Base-by-base conservation (phyloP, 1,139 yeast genomes). In the Blastobotrys apis region DNA sequence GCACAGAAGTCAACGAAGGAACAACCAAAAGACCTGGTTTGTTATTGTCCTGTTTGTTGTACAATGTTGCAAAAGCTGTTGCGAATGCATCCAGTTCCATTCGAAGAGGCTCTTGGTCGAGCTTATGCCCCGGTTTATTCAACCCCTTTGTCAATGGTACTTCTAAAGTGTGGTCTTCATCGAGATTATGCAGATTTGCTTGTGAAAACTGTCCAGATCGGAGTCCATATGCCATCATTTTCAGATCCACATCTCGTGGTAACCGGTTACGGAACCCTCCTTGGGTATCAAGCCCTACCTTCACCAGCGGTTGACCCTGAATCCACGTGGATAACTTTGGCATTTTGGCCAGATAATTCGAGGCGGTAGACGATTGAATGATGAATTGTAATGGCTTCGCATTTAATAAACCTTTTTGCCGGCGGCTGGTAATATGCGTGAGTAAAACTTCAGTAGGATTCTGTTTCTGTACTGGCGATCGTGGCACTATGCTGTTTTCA, bases 391-490 rank as follows among this genome's bases (percentile, higher is more conserved):
- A 35, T 3, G 58, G 57, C 3, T 33, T n/a, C n/a, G n/a, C n/a
- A n/a, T n/a, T n/a, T n/a, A n/a, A n/a, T n/a, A n/a, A n/a, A n/a
- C n/a, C 8, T 6, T 30, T 9, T 9, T 9, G 10, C 8, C 13
- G 9, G 33, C 13, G 8, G 15, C 15, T 30, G 33, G 45, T 38
- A 22, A 55, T 31, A 33, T 53, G 53, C 22, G 50, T 41, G 44
- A 55, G 37, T 10, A 54, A 44, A n/a, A 51, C 41, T 23, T 53
- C 55, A 3, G 50, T 40, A 2, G 57, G 55, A 5, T 44, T 32
- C 34, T 34, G 9, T 15, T 30, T 30, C 8, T 13, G 13, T 30
- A 15, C 9, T 9, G n/a, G n/a, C n/a, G n/a, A n/a, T n/a, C n/a
- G n/a, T n/a, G n/a, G n/a, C n/a, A n/a, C n/a, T n/a, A n/a, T n/a